Base-by-base conservation (phyloP, 2,329 filamentous ascomycete species). In the Gliomastix tumulicola region DNA sequence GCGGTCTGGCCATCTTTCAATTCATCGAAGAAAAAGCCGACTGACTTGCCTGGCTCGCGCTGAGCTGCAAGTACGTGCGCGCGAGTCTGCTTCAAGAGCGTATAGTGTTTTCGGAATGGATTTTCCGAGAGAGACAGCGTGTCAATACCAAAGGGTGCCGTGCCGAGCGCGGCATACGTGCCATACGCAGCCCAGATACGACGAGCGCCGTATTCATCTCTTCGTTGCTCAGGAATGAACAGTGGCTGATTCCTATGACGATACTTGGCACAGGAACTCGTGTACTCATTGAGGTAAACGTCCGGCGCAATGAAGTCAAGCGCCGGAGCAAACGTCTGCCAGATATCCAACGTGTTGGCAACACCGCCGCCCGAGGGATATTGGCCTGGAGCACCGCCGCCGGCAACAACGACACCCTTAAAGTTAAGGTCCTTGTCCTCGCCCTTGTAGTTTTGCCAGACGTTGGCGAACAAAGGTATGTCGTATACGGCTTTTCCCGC, bases 151-250 rank as follows among this genome's bases (percentile, higher is more conserved):
- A 68, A 68, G 0, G 65, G 63, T 2, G 51, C 50, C 0, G 53
- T 48, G 1, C 65, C 64, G 0, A 69, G 44, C 4, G 56, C 55
- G 12, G 53, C 52, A 35, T 65, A 60, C 0, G 60, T 57, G 2
- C 60, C 65, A 17, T 61, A 63, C 0, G 67, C 59, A 0, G 56
- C 34, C 63, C 63, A 70, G 1, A 68, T 48, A 3, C 66, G 44
- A 6, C 64, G 48, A 0, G 62, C 57, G 7, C 66, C 66, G 20
- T 62, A 55, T 23, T 68, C 66, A 36, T 72, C 69, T 11, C 69
- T 56, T 7, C 68, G 55, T 44, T 74, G 69, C 49, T 74, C 69
- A 0, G 69, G 69, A 23, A 74, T 71, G 43, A 73, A 71, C 0
- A 74, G 54, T 0, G 66, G 57, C 5, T 57, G 50, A 34, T 68